These are phyloP conservation scores for Xylariaceae sp. DNA, from an alignment of 2,329 filamentous ascomycete genomes.

Conservation along the genomic window DNA sequence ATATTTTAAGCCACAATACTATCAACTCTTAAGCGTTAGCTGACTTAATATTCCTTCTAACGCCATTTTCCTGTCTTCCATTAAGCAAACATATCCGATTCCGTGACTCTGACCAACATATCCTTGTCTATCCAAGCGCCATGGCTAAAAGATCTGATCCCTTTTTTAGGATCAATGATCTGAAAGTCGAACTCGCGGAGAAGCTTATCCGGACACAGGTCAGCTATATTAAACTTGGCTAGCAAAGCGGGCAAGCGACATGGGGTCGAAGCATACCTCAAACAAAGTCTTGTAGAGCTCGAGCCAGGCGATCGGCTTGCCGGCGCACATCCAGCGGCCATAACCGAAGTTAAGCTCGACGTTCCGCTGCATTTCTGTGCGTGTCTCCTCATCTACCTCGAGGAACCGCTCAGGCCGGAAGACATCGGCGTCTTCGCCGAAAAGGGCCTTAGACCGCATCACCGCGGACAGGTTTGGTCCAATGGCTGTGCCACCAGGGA, in stretches of 20 bases:
- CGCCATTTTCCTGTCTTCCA: no score
- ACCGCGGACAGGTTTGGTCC: conserved; percentile 44
- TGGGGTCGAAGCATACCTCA: conserved; percentile 42
- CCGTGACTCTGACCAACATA: conserved; percentile 33
- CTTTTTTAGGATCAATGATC: conserved; percentile 33
- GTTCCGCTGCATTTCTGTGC: conserved; percentile 42
- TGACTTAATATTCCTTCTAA: no score
- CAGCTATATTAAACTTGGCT: not conserved
- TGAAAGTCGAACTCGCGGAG: conserved; percentile 41
- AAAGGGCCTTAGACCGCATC: conserved; percentile 40
- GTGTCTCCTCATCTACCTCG: conserved; percentile 40
- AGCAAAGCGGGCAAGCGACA: not conserved
- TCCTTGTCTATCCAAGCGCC: conserved; percentile 35
- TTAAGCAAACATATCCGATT: conserved; percentile 20
- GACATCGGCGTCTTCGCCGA: conserved; percentile 46
- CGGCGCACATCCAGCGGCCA: conserved; percentile 49
- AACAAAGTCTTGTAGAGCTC: conserved; percentile 51
- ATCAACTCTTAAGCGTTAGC: no score
- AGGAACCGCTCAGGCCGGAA: conserved; percentile 54
- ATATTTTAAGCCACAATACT: no score
- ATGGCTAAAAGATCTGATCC: conserved; percentile 25
- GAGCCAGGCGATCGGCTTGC: conserved; percentile 49
- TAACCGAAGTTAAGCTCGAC: conserved; percentile 49
- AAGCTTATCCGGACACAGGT: conserved; percentile 17
- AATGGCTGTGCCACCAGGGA: conserved; percentile 46